A percentile compares a stretch with the other conserved stretches of the same genome.
Conservation (phyloP, 352 stramenopile genomes). For the Phytophthora chlamydospora region DNA sequence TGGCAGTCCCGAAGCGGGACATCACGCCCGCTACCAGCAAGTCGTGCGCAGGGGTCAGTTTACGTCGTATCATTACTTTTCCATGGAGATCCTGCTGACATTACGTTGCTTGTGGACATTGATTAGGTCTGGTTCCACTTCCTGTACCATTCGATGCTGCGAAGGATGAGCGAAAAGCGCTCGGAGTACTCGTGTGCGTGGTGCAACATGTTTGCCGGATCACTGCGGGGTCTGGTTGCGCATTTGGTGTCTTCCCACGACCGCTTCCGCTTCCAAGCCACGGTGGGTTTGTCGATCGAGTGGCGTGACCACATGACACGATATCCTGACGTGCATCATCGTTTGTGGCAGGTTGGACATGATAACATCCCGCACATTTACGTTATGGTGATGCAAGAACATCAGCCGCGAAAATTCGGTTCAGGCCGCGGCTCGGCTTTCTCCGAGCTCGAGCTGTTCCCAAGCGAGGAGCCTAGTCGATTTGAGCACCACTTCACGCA, state of each 20-base stretch:
- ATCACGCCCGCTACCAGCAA: conserved; percentile 22
- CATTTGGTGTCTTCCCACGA: conserved; percentile 83
- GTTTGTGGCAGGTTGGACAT: conserved; percentile 54
- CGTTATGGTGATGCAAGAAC: conserved; percentile 60
- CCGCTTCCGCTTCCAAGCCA: conserved; percentile 80
- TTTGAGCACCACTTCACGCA: conserved; percentile 77
- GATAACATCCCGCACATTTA: conserved; percentile 87
- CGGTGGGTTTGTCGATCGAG: conserved; percentile 33
- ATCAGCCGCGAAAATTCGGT: conserved; percentile 27
- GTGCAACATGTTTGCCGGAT: conserved; percentile 85
- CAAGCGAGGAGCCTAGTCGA: conserved; percentile 52
- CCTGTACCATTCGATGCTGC: conserved; percentile 82
- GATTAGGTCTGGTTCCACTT: conserved; percentile 84
- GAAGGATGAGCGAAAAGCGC: conserved; percentile 84
- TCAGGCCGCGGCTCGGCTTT: conserved; percentile 37
- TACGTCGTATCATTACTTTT: neutral
- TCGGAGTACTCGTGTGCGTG: conserved; percentile 81
- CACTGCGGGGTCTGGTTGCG: conserved; percentile 69
- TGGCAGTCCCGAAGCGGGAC: conserved; percentile 51
- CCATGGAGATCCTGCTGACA: neutral
- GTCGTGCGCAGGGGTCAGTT: conserved; percentile 39
- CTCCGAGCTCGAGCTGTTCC: conserved; percentile 62
- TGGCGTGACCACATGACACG: neutral
- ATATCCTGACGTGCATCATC: conserved; percentile 1
- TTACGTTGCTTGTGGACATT: neutral